Conservation (phyloP, 495 filamentous ascomycete species). For the Opeltia flavorubescens region DNA sequence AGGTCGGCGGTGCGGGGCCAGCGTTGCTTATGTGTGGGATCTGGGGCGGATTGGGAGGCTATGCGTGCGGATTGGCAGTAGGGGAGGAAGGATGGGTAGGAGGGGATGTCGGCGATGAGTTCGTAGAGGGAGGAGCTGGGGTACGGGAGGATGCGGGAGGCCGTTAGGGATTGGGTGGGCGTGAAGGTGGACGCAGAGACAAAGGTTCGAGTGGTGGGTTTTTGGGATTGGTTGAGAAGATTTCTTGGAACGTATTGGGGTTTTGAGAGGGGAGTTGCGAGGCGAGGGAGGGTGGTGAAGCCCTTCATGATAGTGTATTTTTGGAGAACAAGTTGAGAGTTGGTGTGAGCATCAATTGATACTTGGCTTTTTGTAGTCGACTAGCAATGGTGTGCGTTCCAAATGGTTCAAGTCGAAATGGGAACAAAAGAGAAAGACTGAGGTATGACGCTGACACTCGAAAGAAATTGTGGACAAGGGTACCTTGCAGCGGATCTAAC, state of each 20-base stretch:
- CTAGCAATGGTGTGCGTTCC: no score
- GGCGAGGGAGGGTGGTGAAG: neutral
- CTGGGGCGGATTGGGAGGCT: constrained; percentile 39
- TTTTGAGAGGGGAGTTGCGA: neutral
- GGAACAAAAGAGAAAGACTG: neutral
- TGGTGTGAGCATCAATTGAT: no score
- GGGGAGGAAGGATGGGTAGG: constrained; percentile 72
- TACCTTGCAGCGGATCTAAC: neutral
- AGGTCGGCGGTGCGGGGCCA: constrained; percentile 67
- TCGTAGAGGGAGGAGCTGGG: constrained; percentile 52
- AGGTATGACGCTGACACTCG: neutral
- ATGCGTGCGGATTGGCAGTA: constrained; percentile 64
- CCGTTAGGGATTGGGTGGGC: constrained; percentile 45
- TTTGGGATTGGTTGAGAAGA: neutral
- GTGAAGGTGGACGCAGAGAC: constrained; percentile 2
- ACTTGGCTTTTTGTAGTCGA: no score
- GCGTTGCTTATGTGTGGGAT: constrained; percentile 25
- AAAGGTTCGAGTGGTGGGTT: neutral
- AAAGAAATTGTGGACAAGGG: neutral
- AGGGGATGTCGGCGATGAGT: constrained; percentile 70
- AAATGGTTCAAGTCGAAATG: no score
- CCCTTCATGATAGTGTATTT: no score
- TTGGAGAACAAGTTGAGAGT: no score
- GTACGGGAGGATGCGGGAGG: constrained; percentile 71
- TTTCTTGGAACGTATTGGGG: neutral